These are phyloP conservation scores for Syzygium jambos DNA, from an alignment of 345 rosid species.

Conservation along the genomic window DNA sequence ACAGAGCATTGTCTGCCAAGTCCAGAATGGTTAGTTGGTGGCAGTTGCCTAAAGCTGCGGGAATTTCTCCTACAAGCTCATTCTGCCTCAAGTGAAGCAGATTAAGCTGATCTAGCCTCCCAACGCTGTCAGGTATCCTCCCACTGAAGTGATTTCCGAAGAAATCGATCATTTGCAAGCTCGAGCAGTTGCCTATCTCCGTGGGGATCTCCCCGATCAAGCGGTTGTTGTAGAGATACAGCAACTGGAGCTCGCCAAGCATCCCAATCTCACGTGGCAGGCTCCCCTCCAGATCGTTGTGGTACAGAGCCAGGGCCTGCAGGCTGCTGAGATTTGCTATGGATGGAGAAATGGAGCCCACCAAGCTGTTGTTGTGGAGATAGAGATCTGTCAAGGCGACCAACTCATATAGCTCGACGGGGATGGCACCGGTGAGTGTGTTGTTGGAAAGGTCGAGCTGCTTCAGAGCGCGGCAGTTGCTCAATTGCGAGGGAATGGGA, in stretches of 20 bases:
- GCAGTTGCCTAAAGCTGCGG: slow-evolving; percentile 66
- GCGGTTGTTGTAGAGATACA: slow-evolving; percentile 71
- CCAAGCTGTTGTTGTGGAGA: slow-evolving; percentile 85
- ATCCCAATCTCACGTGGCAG: slow-evolving; percentile 59
- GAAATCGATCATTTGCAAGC: slow-evolving; percentile 61
- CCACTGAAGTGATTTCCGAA: slow-evolving; percentile 74
- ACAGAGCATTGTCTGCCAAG: slow-evolving; percentile 73
- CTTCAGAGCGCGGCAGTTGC: slow-evolving; percentile 45
- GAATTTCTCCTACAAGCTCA: slow-evolving; percentile 55
- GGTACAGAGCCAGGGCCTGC: slow-evolving; percentile 59
- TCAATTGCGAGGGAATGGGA: slow-evolving; percentile 53
- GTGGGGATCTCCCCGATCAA: slow-evolving; percentile 59
- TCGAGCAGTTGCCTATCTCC: slow-evolving; percentile 86
- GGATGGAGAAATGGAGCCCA: slow-evolving; percentile 49
- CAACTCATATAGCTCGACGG: slow-evolving; percentile 41
- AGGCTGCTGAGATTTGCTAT: slow-evolving; percentile 64
- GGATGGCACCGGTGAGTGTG: slow-evolving; percentile 59
- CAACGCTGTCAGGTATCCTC: slow-evolving; percentile 54
- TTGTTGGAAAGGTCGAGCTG: slow-evolving; percentile 83
- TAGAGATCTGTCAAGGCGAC: slow-evolving; percentile 51
- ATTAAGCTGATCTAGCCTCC: slow-evolving; percentile 42
- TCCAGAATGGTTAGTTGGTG: slow-evolving; percentile 62
- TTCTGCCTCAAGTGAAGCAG: slow-evolving; percentile 84
- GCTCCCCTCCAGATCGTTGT: slow-evolving; percentile 61
- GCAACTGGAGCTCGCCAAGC: slow-evolving; percentile 42